These are phyloP conservation scores for Leptodermis oblonga DNA, from an alignment of 257 asterid genomes.

Conservation along the genomic window DNA sequence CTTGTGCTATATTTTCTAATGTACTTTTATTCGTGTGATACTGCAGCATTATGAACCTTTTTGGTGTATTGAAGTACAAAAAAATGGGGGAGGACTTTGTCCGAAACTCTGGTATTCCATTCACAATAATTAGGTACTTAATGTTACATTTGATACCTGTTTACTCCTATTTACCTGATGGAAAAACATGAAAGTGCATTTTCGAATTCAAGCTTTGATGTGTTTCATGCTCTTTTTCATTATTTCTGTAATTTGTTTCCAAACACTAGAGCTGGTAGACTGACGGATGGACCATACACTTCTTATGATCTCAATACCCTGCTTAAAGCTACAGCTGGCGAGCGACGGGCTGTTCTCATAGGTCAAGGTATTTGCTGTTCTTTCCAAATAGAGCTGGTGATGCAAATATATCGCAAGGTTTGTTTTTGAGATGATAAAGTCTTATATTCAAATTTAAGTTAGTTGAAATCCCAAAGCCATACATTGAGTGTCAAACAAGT, in stretches of 20 bases:
- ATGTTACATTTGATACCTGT: slow-evolving; percentile 3
- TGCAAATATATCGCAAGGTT: neutral
- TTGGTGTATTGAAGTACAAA: slow-evolving; percentile 94
- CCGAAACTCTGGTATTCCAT: slow-evolving; percentile 80
- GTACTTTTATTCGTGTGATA: slow-evolving; percentile 15
- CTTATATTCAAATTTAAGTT: neutral
- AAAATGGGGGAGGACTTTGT: slow-evolving; percentile 98
- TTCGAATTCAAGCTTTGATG: neutral
- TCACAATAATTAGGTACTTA: slow-evolving; percentile 72
- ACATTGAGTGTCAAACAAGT: too few relatives aligned
- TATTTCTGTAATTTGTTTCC: neutral
- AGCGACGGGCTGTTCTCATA: slow-evolving; percentile 84
- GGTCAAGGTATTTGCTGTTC: slow-evolving; percentile 62
- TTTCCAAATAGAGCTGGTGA: neutral
- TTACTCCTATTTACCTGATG: neutral
- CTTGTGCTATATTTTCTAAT: slow-evolving; percentile 9
- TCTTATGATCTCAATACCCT: slow-evolving; percentile 90
- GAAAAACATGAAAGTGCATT: neutral
- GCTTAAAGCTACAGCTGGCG: slow-evolving; percentile 96
- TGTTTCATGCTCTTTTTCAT: neutral
- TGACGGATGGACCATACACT: slow-evolving; percentile 97
- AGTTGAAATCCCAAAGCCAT: neutral
- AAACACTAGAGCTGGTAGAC: slow-evolving; percentile 67
- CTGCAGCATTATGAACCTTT: slow-evolving; percentile 80
- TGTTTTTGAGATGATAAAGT: neutral